Conservation (phyloP, 2,329 filamentous ascomycete genomes). For the Aspergillus versicolor region DNA sequence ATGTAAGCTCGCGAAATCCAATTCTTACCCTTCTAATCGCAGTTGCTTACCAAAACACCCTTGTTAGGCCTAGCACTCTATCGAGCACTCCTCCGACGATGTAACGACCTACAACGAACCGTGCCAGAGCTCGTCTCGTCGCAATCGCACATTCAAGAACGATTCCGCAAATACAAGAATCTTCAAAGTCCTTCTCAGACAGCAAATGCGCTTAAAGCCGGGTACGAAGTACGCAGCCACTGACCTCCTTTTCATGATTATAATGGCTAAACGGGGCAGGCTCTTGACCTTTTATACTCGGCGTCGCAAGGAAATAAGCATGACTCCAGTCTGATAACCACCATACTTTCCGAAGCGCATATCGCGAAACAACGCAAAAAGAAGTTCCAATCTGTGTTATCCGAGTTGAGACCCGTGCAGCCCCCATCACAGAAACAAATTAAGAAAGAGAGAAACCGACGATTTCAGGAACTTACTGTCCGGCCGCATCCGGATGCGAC, state of each 20-base stretch:
- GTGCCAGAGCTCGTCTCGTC: slow-evolving; percentile 23
- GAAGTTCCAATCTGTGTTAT: slow-evolving; percentile 20
- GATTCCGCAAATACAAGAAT: slow-evolving; percentile 39
- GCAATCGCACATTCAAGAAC: slow-evolving; percentile 32
- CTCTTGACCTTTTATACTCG: slow-evolving; percentile 39
- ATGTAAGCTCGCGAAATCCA: slow-evolving; percentile 30
- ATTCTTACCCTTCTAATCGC: background rate
- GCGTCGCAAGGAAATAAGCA: slow-evolving; percentile 29
- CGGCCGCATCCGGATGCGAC: slow-evolving; percentile 33
- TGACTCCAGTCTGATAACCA: slow-evolving; percentile 24
- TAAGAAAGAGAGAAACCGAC: slow-evolving; percentile 26
- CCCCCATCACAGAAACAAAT: slow-evolving; percentile 22
- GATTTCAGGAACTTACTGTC: slow-evolving; percentile 28
- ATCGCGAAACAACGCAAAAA: slow-evolving; percentile 22
- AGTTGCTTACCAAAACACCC: background rate
- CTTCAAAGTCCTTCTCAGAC: slow-evolving; percentile 41
- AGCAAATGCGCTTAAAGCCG: slow-evolving; percentile 40
- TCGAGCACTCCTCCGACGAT: slow-evolving; percentile 46
- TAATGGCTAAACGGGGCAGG: slow-evolving; percentile 24
- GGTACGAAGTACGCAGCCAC: slow-evolving; percentile 37
- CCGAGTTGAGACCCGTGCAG: slow-evolving; percentile 19
- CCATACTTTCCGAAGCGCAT: slow-evolving; percentile 27
- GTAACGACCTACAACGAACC: slow-evolving; percentile 28
- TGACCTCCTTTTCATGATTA: background rate
- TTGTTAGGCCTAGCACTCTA: slow-evolving; percentile 45